These are phyloP conservation scores for Kwoniella mangroviensis DNA, from an alignment of 768 basidiomycete species.

Conservation along the genomic window DNA sequence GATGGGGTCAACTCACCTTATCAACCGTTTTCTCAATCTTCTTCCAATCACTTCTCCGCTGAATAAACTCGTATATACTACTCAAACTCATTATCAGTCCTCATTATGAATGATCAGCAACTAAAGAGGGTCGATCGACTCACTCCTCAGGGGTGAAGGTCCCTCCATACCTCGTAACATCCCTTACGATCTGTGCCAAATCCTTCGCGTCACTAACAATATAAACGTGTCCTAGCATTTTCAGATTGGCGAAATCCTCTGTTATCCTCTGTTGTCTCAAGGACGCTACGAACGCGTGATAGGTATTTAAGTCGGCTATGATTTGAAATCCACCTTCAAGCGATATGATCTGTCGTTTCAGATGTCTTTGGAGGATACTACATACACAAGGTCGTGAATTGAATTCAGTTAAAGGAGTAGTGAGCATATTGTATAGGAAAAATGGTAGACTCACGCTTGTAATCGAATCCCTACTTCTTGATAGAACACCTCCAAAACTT, in stretches of 20 bases:
- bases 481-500: slow-evolving; percentile 96
- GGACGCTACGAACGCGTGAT: slow-evolving; percentile 83
- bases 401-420: background rate
- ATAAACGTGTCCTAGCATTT: slow-evolving; percentile 96
- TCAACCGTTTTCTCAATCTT: slow-evolving; percentile 92
- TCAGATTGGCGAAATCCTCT: slow-evolving; percentile 88
- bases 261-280: slow-evolving; percentile 84
- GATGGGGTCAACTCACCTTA: slow-evolving; percentile 44
- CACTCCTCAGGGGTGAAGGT: slow-evolving; percentile 89
- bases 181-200: slow-evolving; percentile 90
- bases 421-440: no score
- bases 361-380: slow-evolving; percentile 92
- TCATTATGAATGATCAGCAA: no score
- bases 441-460: slow-evolving; percentile 66
- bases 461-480: slow-evolving; percentile 93
- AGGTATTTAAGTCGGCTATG: slow-evolving; percentile 93
- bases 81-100: background rate
- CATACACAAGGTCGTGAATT: background rate
- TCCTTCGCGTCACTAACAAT: slow-evolving; percentile 96
- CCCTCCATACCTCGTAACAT: slow-evolving; percentile 93
- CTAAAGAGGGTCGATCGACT: slow-evolving; percentile 13
- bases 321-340: slow-evolving; percentile 91
- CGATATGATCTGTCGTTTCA: slow-evolving; percentile 96
- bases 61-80: slow-evolving; percentile 95
- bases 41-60: slow-evolving; percentile 94